Evolutionary conservation across 495 filamentous ascomycete genomes (phyloP).

Genomic region (Hypoxylon lenormandii): DNA sequence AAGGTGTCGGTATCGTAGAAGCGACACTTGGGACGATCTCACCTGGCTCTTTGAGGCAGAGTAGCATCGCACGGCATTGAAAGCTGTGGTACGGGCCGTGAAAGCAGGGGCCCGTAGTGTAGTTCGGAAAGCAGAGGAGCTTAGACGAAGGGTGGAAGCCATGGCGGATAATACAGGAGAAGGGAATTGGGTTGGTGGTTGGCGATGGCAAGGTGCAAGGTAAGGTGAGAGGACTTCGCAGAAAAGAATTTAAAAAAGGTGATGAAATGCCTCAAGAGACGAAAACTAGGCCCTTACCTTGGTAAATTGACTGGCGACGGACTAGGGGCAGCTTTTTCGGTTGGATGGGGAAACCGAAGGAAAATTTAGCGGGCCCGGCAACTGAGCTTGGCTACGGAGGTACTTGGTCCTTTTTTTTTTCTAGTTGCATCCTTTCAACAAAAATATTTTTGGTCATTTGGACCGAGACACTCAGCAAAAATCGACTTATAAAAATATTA

Average conservation of each 20-base stretch:
- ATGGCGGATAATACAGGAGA: constrained; percentile 65
- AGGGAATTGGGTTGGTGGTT: constrained; percentile 41
- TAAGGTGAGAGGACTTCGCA: constrained; percentile 43
- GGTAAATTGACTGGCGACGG: constrained; percentile 40
- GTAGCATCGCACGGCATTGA: constrained; percentile 87
- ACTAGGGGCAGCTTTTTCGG: constrained; percentile 44
- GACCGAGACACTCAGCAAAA: constrained; percentile 34
- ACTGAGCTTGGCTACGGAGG: constrained; percentile 19
- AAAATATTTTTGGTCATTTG: constrained; percentile 16
- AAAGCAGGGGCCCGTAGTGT: constrained; percentile 71
- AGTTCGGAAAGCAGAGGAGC: constrained; percentile 78
- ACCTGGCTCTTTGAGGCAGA: constrained; percentile 87
- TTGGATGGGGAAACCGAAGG: constrained; percentile 42
- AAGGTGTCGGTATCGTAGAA: constrained; percentile 35
- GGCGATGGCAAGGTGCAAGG: constrained; percentile 45
- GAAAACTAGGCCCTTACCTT: constrained; percentile 41
- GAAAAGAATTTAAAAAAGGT: constrained; percentile 54
- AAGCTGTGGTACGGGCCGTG: constrained; percentile 73
- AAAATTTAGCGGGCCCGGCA: constrained; percentile 46
- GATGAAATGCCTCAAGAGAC: constrained; percentile 45
- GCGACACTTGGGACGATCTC: constrained; percentile 46
- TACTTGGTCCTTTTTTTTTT: constrained; percentile 20
- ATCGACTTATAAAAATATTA: neutral
- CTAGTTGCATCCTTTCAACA: too few species aligned
- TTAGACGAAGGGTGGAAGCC: constrained; percentile 82